Conservation (phyloP, 768 basidiomycete genomes). For the Amanita pallidorosea region DNA sequence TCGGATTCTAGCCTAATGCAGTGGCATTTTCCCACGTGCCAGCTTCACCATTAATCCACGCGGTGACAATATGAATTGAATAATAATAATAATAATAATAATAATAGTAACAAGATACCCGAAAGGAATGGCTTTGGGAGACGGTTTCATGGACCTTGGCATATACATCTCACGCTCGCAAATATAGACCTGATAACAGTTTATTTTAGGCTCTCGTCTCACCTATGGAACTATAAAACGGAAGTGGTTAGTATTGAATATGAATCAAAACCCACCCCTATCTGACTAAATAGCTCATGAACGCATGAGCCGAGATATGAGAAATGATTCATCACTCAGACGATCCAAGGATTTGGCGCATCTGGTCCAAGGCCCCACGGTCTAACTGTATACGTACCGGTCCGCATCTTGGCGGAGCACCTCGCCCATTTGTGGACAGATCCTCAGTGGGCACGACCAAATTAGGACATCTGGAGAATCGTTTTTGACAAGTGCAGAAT, state of each 20-base stretch:
- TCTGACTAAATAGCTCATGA: background rate
- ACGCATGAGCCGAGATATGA: background rate
- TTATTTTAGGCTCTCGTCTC: background rate
- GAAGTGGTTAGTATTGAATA: background rate
- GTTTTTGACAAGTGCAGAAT: background rate
- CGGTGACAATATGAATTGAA: too few relatives aligned
- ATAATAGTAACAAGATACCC: too few relatives aligned
- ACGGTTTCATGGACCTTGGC: too few relatives aligned
- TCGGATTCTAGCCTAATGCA: background rate
- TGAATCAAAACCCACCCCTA: conserved; percentile 1
- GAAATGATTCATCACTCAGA: background rate
- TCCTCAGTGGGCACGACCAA: background rate
- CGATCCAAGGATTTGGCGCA: background rate
- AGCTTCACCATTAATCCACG: background rate
- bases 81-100: too few relatives aligned
- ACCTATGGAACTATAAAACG: background rate
- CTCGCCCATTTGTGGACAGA: background rate
- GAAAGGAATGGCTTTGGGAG: too few relatives aligned
- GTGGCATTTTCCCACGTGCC: background rate
- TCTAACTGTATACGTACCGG: background rate
- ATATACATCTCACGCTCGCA: background rate
- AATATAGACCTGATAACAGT: background rate
- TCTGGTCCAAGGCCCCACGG: background rate
- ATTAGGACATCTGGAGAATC: background rate
- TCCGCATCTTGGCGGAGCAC: background rate